These are phyloP conservation scores for Epichloe scottii DNA, from an alignment of 2,329 filamentous ascomycete genomes.

Conservation along the genomic window DNA sequence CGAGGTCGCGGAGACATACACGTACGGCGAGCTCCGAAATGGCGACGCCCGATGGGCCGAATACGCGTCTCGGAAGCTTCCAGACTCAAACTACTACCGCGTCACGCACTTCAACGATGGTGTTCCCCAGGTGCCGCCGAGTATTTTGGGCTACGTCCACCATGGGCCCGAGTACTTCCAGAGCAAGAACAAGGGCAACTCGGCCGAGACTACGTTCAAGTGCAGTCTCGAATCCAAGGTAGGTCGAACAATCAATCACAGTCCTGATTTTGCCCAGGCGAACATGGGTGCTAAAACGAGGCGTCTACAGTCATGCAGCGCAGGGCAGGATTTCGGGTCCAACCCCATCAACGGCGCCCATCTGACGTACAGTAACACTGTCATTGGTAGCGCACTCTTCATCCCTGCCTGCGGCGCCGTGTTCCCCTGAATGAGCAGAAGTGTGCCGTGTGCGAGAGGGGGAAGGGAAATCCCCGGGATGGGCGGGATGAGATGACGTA, in stretches of 20 bases:
- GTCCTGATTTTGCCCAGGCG: too few relatives aligned
- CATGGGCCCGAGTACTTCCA: constrained; percentile 2
- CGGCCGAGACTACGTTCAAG: not conserved
- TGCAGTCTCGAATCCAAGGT: not conserved
- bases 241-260: not conserved
- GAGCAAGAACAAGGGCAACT: not conserved
- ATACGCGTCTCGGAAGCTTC: not conserved
- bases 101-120: constrained; percentile 3
- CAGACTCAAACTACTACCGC: not conserved
- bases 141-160: constrained; percentile 1
- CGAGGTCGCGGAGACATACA: constrained; percentile 1
- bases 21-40: constrained; percentile 2
- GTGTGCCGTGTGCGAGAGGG: not conserved
- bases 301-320: not conserved
- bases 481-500: too few relatives aligned
- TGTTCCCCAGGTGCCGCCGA: constrained; percentile 3
- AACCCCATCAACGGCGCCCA: constrained; percentile 3
- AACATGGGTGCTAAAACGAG: too few relatives aligned
- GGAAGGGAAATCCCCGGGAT: not conserved
- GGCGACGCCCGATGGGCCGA: constrained; percentile 1
- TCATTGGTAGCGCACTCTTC: constrained; percentile 2
- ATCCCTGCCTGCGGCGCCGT: not conserved
- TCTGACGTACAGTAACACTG: constrained; percentile 2
- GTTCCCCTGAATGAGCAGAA: not conserved
- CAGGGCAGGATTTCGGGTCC: constrained; percentile 2